phyloP scores from a whole-genome alignment of 305 asterid genomes.

The Petunia hybrid region DNA sequence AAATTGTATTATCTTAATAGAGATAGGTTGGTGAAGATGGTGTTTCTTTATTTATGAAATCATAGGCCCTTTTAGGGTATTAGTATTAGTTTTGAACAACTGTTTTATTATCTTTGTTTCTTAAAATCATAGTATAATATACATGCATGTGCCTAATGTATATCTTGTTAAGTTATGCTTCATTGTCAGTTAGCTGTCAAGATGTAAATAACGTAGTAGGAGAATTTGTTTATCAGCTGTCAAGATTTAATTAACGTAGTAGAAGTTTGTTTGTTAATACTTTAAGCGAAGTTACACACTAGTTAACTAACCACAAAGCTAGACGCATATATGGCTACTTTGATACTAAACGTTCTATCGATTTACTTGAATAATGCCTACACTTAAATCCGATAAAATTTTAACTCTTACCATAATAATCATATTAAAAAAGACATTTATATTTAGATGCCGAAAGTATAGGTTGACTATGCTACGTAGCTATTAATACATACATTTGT shows the following conservation, averaged over 20 bases:
- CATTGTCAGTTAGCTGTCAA: constrained; percentile 10
- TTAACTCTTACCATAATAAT: neutral
- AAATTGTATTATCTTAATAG: neutral
- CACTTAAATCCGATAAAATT: neutral
- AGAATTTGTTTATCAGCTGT: no score
- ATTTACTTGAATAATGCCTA: neutral
- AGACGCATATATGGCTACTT: neutral
- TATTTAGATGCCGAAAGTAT: neutral
- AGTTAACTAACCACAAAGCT: constrained; percentile 15
- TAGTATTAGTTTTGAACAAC: neutral
- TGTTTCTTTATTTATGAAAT: neutral
- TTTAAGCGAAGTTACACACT: neutral
- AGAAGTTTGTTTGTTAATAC: no score
- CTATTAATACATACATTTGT: no score
- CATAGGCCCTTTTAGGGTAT: neutral
- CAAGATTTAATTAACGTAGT: no score
- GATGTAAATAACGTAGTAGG: neutral
- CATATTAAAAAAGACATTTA: neutral
- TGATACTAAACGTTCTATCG: neutral
- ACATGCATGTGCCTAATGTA: constrained; percentile 10
- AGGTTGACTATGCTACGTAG: neutral
- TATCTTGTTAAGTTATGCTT: constrained; percentile 24
- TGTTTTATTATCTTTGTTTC: neutral
- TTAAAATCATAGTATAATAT: neutral
- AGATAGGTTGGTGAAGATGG: constrained; percentile 3